Evolutionary conservation across 1,284 basidiomycete species (phyloP), one percentile per base, ranked within the genome.

Genomic region (Boletellus deceptivus): DNA sequence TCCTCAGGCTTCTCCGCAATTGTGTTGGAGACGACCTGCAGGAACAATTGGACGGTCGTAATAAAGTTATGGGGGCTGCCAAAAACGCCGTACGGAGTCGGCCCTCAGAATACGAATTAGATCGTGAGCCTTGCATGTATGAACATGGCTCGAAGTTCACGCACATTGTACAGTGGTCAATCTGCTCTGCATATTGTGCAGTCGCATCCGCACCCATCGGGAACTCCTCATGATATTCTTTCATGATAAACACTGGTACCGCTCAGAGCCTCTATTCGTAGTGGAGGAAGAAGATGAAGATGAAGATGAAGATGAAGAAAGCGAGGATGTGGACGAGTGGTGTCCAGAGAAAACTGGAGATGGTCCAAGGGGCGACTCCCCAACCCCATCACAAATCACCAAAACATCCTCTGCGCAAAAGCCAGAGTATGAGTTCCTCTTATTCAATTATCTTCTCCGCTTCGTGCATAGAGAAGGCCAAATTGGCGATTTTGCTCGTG

Each of bases 181-280:
- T 65, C 73, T 96, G 29, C 79, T 96, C 46, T 95, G 93, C 71
- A 91, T 92, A 57, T 70, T 97, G 29, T 94, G 92, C 76, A 93
- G 90, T 60, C 82, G 92, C 40, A 94, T 96, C 65, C 80, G 89
- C 49, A 91, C 90, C 41, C 90, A 91, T 67, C 86, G 92, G 5
- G 91, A 95, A 60, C 75, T 98, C 2, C 82, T 98, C 36, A 89
- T 96, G 79, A 95, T 98, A 56, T 97, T 97, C 74, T 94, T 97
- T 67, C 91, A 95, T 63, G 93, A 96, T 65, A 94, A 91, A 61
- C 84, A 87, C 57, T 89, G 86, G 86, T 88, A 84, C 64, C 77
- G 75, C 27, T 85, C 83, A 14, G 86, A 86, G 58, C 80, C 84
- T 20, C 70, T 84, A 49, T 87, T 82, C 57, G 71, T 80, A 37